Conservation (phyloP, 116 monocot species). For the Thalassia testudinum region DNA sequence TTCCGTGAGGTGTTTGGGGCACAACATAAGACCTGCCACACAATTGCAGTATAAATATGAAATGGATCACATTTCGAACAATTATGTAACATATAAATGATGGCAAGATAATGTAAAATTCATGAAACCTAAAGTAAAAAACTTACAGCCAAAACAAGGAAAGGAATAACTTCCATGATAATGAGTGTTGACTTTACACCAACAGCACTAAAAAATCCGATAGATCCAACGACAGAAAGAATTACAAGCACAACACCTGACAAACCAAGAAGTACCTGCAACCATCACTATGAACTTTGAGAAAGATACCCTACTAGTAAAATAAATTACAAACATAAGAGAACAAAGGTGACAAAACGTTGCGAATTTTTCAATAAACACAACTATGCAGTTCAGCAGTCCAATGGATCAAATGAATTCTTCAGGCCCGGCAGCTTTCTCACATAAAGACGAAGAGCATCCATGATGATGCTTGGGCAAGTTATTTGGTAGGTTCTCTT, state of each 20-base stretch:
- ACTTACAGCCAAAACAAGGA: slow-evolving; percentile 97
- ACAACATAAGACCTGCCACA: too few species aligned
- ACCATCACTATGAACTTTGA: not conserved
- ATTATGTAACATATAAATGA: too few species aligned
- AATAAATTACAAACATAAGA: not conserved
- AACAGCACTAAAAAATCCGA: slow-evolving; percentile 90
- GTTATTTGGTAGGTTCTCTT: too few species aligned
- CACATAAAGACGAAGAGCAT: too few species aligned
- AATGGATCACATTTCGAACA: too few species aligned
- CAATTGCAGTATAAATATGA: too few species aligned
- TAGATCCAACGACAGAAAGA: slow-evolving; percentile 81
- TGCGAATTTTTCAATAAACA: not conserved
- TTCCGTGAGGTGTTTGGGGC: too few species aligned
- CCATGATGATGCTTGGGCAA: too few species aligned
- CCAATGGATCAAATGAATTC: too few species aligned
- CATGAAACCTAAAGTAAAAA: not conserved
- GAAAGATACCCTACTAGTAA: not conserved
- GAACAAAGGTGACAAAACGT: not conserved
- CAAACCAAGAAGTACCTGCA: slow-evolving; percentile 83
- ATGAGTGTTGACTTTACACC: slow-evolving; percentile 96
- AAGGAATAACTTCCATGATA: slow-evolving; percentile 99
- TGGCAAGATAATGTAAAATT: too few species aligned
- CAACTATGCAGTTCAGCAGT: too few species aligned
- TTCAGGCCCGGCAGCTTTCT: too few species aligned
- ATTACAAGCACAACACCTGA: slow-evolving; percentile 86